Evolutionary conservation across 1,139 yeast genomes (phyloP).

Genomic region (Magnusiomyces fungicola): DNA sequence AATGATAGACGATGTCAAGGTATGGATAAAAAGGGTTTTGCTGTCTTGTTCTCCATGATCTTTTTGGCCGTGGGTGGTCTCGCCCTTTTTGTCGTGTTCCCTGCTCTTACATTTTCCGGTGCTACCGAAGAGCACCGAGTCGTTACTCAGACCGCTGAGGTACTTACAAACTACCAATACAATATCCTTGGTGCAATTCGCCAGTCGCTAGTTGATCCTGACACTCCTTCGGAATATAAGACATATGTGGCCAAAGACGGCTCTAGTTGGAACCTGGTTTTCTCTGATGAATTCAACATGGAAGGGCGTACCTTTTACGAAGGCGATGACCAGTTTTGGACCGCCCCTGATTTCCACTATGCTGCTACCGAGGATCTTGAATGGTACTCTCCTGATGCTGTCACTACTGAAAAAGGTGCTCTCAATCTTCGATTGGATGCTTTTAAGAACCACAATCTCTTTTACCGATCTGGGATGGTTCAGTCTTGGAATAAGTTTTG

Average conservation of each 20-base stretch:
- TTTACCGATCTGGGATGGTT: conserved; percentile 77
- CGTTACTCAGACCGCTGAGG: conserved; percentile 27
- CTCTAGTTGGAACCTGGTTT: conserved; percentile 60
- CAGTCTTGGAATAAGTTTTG: conserved; percentile 82
- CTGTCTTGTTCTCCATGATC: conserved; percentile 45
- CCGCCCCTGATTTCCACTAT: conserved; percentile 68
- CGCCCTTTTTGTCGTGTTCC: conserved; percentile 62
- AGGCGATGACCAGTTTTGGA: conserved; percentile 81
- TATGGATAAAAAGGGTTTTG: conserved; percentile 37
- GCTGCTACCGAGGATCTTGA: conserved; percentile 77
- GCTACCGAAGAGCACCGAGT: conserved; percentile 31
- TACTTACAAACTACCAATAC: conserved; percentile 51
- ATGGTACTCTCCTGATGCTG: conserved; percentile 86
- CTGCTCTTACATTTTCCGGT: conserved; percentile 70
- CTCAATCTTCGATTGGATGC: conserved; percentile 66
- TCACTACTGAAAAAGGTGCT: conserved; percentile 59
- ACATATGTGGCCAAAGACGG: conserved; percentile 47
- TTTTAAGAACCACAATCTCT: conserved; percentile 58
- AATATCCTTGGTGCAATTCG: conserved; percentile 57
- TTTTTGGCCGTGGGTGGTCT: conserved; percentile 51
- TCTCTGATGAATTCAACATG: conserved; percentile 76
- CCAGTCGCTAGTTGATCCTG: conserved; percentile 61
- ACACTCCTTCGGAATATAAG: conserved; percentile 56
- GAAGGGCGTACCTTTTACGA: conserved; percentile 78
- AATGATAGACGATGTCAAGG: conserved; percentile 56